Conservation (phyloP, 2,329 filamentous ascomycete genomes). For the Colletotrichum neosansevieriae region DNA sequence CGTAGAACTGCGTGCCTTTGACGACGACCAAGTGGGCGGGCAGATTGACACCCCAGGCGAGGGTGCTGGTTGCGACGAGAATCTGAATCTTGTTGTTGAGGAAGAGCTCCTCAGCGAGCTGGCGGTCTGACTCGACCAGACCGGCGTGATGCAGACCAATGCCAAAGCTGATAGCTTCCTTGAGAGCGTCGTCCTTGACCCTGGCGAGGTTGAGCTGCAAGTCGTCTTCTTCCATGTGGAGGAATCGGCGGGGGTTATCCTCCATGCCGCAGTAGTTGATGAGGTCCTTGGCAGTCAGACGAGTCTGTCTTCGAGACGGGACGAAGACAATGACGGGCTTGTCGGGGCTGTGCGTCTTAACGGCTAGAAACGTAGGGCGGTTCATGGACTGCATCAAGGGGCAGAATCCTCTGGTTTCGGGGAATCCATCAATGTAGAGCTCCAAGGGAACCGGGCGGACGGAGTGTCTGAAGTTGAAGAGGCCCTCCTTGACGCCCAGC, state of each 20-base stretch:
- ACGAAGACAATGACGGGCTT: slow-evolving; percentile 99
- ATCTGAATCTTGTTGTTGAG: slow-evolving; percentile 99
- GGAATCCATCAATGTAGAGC: slow-evolving; percentile 97
- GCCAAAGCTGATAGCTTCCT: slow-evolving; percentile 95
- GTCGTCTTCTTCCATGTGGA: slow-evolving; percentile 95
- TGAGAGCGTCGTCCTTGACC: slow-evolving; percentile 92
- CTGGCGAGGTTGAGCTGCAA: slow-evolving; percentile 86
- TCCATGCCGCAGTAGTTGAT: slow-evolving; percentile 99
- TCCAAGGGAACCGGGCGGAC: slow-evolving; percentile 96
- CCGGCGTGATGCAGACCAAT: slow-evolving; percentile 98
- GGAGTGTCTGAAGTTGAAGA: slow-evolving; percentile 98
- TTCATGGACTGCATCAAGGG: slow-evolving; percentile 99
- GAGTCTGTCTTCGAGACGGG: slow-evolving; percentile 92
- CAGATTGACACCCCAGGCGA: slow-evolving; percentile 98
- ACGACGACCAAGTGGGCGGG: slow-evolving; percentile 97
- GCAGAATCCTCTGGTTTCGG: slow-evolving; percentile 94
- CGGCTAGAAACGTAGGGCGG: slow-evolving; percentile 92
- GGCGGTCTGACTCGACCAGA: slow-evolving; percentile 92
- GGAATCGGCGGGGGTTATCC: slow-evolving; percentile 92
- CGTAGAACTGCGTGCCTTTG: slow-evolving; percentile 98
- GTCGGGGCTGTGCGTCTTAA: slow-evolving; percentile 94
- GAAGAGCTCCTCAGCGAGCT: slow-evolving; percentile 93
- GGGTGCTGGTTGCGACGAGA: slow-evolving; percentile 91
- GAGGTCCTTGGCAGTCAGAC: slow-evolving; percentile 92
- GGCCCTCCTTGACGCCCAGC: slow-evolving; percentile 93